A percentile compares a stretch with the other conserved stretches of the same genome.
Evolutionary conservation across 192 early-diverging fungal species (phyloP).

Genomic region (Phlyctochytrium planicorne): DNA sequence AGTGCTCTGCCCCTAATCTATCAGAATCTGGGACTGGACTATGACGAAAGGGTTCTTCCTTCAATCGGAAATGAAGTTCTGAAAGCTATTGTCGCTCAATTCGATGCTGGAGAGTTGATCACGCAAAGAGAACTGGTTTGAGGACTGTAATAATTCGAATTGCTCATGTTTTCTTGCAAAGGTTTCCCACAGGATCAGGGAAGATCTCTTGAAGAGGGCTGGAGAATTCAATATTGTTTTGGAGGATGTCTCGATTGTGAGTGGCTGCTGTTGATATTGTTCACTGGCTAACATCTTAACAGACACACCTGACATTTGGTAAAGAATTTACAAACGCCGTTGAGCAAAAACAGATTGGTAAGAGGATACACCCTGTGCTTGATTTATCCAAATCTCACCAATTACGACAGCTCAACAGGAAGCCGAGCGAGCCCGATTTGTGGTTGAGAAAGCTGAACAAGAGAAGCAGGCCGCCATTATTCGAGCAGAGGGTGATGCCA

Average conservation of each 20-base stretch:
- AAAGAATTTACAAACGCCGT: conserved; percentile 98
- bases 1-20: conserved; percentile 78
- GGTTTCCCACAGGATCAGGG: conserved; percentile 88
- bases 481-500: conserved; percentile 96
- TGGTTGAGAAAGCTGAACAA: conserved; percentile 98
- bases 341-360: conserved; percentile 94
- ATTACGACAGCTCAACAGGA: conserved; percentile 81
- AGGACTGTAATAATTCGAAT: neutral
- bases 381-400: conserved; percentile 3
- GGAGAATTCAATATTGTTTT: conserved; percentile 93
- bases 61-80: conserved; percentile 99
- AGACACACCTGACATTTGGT: conserved; percentile 98
- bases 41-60: conserved; percentile 96
- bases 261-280: conserved; percentile 19
- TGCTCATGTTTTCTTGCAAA: conserved; percentile 14
- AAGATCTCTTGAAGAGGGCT: conserved; percentile 90
- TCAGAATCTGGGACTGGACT: conserved; percentile 89
- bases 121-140: conserved; percentile 87
- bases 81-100: conserved; percentile 97
- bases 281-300: conserved; percentile 11
- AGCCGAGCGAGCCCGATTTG: conserved; percentile 96
- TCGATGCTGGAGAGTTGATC: conserved; percentile 96
- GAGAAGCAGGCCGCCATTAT: conserved; percentile 97
- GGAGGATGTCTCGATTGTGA: conserved; percentile 96
- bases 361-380: too few relatives aligned